Evolutionary conservation across 164 flowering plant genomes (phyloP), one percentile per base, ranked within the genome.

Genomic region (Dillenia suffruticosa): DNA sequence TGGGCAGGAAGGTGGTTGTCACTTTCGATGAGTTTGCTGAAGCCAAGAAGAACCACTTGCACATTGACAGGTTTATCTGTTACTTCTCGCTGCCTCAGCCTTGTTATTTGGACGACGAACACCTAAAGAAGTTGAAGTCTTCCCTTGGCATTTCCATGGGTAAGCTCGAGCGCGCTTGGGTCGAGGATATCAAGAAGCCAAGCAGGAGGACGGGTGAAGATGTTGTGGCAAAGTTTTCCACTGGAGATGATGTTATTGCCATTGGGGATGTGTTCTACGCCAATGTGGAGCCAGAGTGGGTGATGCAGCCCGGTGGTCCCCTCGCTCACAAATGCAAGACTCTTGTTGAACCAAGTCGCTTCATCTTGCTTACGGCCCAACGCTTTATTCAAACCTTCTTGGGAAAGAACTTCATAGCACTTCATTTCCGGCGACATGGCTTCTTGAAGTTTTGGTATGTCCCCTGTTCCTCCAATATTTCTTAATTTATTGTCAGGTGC

Each of bases 251-350:
- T 63, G 97, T 95, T 56, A 79, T 95, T 66, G 96, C 92, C 0
- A 80, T 95, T 59, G 99, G 99, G 57, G 99, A 95, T 70, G 84
- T 95, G 59, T 95, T 86, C 69, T 95, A 71, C 81, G 90, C 99
- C 12, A 81, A 88, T 59, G 83, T 95, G 61, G 97, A 95, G 79
- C 72, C 67, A 60, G 89, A 90, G 43, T 85, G 93, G 99, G 88
- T 87, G 58, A 84, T 83, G 94, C 99, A 95, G 72, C 96, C 97
- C 1, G 96, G 99, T 26, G 99, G 99, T 53, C 97, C 99, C 1
- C 78, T 95, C 74, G 84, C 89, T 52, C 97, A 92, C 68, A 79
- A 73, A 51, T 92, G 99, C 73, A 82, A 78, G 79, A 92, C 90
- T 49, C 47, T 95, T 66, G 81, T 92, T 17, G 96, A 95, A 72